Conservation (phyloP, 208 protist species). For the Trypanosoma avium region DNA sequence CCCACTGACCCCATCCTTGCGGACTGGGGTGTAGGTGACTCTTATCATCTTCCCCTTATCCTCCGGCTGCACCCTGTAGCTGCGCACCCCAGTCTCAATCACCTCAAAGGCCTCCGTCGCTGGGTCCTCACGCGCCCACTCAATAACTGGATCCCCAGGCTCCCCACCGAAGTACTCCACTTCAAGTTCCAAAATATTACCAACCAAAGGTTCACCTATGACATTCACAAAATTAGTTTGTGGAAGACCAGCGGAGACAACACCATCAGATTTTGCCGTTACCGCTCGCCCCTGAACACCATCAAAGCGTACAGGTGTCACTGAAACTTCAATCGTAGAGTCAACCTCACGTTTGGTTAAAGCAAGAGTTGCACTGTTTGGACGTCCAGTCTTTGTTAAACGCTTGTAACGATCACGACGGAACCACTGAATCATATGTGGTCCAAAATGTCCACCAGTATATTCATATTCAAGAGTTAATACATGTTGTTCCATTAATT, state of each 20-base stretch:
- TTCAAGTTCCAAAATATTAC: conserved; percentile 58
- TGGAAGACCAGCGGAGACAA: conserved; percentile 54
- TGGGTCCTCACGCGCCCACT: conserved; percentile 73
- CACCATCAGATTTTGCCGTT: conserved; percentile 39
- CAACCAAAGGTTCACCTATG: conserved; percentile 57
- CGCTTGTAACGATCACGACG: conserved; percentile 48
- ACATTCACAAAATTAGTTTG: conserved; percentile 69
- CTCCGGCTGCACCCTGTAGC: conserved; percentile 58
- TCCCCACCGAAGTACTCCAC: conserved; percentile 78
- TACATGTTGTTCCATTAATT: conserved; percentile 66
- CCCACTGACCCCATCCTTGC: conserved; percentile 70
- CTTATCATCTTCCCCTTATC: conserved; percentile 77
- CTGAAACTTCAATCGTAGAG: conserved; percentile 78
- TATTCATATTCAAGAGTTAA: conserved; percentile 84
- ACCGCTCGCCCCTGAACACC: conserved; percentile 67
- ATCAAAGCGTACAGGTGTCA: conserved; percentile 86
- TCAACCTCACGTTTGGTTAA: conserved; percentile 80
- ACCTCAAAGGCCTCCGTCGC: conserved; percentile 54
- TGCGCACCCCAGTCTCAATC: conserved; percentile 44
- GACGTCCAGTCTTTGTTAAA: conserved; percentile 58
- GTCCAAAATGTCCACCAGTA: conserved; percentile 75
- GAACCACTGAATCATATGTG: conserved; percentile 90
- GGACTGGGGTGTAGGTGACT: conserved; percentile 85
- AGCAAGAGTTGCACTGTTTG: conserved; percentile 68
- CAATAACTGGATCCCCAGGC: conserved; percentile 62